phyloP scores from a whole-genome alignment of 2,329 filamentous ascomycete species.

The Metarhizium anisopliae region DNA sequence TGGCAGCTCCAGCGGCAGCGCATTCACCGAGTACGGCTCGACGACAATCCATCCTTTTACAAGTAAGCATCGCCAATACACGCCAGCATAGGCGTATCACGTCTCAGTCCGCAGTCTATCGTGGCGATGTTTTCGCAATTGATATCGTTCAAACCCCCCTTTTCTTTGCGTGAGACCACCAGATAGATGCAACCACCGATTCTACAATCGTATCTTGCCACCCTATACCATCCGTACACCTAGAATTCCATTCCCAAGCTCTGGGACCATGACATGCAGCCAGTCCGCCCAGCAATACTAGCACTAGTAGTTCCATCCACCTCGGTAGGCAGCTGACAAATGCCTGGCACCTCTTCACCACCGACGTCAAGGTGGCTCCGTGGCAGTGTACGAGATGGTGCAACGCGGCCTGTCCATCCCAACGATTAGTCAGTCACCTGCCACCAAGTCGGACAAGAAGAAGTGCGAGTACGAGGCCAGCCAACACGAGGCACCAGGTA shows the following conservation, averaged over 20 bases:
- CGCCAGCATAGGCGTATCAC: too few relatives aligned
- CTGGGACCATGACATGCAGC: too few relatives aligned
- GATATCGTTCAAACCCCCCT: too few relatives aligned
- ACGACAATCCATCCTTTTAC: too few relatives aligned
- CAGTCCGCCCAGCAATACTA: neutral
- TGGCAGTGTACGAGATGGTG: neutral
- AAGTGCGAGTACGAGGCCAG: too few relatives aligned
- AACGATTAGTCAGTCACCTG: constrained; percentile 6
- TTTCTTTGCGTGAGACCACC: neutral
- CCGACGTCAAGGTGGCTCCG: neutral
- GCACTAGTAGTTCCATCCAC: neutral
- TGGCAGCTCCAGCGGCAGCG: too few relatives aligned
- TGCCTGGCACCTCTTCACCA: neutral
- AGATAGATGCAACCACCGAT: neutral
- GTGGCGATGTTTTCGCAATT: too few relatives aligned
- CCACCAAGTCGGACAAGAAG: too few relatives aligned
- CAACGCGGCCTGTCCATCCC: neutral
- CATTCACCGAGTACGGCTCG: neutral
- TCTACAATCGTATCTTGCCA: neutral
- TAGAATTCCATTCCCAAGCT: neutral
- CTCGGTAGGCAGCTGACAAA: neutral
- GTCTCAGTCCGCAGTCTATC: too few relatives aligned
- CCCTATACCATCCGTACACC: neutral
- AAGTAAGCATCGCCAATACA: too few relatives aligned
- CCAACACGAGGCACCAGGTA: neutral